Base-by-base conservation (phyloP, 208 protist species). In the Leishmania martiniquensis region DNA sequence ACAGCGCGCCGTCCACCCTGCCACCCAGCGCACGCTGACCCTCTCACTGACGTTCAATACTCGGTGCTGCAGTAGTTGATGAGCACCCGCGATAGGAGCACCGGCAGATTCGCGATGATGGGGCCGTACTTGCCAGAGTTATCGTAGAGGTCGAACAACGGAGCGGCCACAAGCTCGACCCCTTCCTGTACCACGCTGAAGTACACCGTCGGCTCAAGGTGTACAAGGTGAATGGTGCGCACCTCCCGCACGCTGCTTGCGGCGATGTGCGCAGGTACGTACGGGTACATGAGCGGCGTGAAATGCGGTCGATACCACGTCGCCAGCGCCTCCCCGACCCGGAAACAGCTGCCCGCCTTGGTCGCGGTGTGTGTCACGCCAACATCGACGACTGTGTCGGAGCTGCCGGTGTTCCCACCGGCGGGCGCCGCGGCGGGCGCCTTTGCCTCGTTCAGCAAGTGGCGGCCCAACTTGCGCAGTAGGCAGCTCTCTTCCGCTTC, bases 81-180 rank as follows among this genome's bases (percentile, higher is more conserved):
- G 22, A 93, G 79, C 22, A 97, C 89, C n/a, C 92, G 85, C 0
- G 93, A 97, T 4, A 97, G 82, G 1, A 89, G 68, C 60, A 88
- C 85, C 12, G 95, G 95, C 34, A 98, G 84, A 54, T 87, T 91
- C 15, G 92, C 91, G 60, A 98, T 89, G 25, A 96, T 85, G 1
- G 93, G 77, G 12, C 93, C 93, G 77, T 96, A 98, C 83, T 95
- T 96, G 68, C 73, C 72, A 4, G 91, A 75, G 62, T 98, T 98
- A 42, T 98, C 95, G 78, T 98, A 97, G 29, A 98, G 75, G 52
- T 98, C 95, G 78, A 97, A 98, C 15, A 98, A 75, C 49, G 96
- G 96, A 0, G 95, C 94, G 1, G 94, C 92, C 44, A 98, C 91
- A 37, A 98, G 79, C 77, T 97, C 85, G 47, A 89, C 84, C 66